phyloP scores from a whole-genome alignment of 768 basidiomycete genomes.

The Trametopsis cervina region DNA sequence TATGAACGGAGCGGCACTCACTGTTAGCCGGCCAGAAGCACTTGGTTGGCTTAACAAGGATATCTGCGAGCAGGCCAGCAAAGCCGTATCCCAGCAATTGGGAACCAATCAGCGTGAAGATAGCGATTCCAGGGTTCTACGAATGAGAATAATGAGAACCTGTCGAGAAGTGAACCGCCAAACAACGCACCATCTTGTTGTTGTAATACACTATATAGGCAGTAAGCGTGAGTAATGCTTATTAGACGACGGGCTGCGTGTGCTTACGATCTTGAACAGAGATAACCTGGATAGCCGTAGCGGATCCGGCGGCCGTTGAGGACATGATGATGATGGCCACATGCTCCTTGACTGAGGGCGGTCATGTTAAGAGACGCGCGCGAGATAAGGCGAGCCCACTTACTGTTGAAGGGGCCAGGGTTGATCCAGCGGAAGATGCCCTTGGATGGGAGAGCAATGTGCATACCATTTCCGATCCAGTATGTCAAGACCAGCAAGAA shows the following conservation, averaged over 20 bases:
- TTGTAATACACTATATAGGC: slow-evolving; percentile 30
- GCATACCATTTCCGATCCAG: slow-evolving; percentile 40
- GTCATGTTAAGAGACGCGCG: not conserved
- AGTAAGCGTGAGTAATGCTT: not conserved
- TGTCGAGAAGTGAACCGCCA: too few species aligned
- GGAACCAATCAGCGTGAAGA: slow-evolving; percentile 30
- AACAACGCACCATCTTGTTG: slow-evolving; percentile 23
- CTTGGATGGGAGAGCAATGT: slow-evolving; percentile 24
- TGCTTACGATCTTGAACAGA: slow-evolving; percentile 26
- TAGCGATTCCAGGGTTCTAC: slow-evolving; percentile 24
- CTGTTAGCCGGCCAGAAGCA: slow-evolving; percentile 25
- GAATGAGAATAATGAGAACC: too few species aligned
- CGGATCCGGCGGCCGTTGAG: slow-evolving; percentile 26
- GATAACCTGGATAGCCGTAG: slow-evolving; percentile 27
- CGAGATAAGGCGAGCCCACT: slow-evolving; percentile 12
- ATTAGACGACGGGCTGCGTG: not conserved
- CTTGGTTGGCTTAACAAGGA: slow-evolving; percentile 46
- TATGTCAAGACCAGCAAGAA: slow-evolving; percentile 48
- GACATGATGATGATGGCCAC: slow-evolving; percentile 30
- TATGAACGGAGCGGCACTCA: slow-evolving; percentile 11
- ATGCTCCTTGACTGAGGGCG: slow-evolving; percentile 27
- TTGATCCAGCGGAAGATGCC: slow-evolving; percentile 28
- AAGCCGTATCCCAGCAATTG: slow-evolving; percentile 30
- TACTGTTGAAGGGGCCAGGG: slow-evolving; percentile 33
- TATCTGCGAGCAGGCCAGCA: slow-evolving; percentile 31